phyloP scores from a whole-genome alignment of 805 yeast genomes.

The Starmerella cellae region DNA sequence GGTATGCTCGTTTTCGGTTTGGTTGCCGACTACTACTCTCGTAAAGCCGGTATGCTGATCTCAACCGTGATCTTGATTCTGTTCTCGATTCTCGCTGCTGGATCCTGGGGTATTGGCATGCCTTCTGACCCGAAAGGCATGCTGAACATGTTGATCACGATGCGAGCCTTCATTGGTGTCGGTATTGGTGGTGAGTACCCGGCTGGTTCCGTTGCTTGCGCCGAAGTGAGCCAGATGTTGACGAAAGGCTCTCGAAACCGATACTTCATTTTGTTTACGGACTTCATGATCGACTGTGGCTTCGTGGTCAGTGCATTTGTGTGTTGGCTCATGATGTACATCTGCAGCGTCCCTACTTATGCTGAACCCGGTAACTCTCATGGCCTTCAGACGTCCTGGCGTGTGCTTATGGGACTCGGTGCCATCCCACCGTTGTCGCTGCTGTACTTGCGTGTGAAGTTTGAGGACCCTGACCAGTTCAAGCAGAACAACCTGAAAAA shows the following conservation, averaged over 20 bases:
- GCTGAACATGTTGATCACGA: constrained; percentile 70
- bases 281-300: constrained; percentile 75
- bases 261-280: constrained; percentile 80
- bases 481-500: constrained; percentile 52
- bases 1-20: constrained; percentile 77
- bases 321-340: constrained; percentile 76
- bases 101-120: constrained; percentile 72
- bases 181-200: constrained; percentile 95
- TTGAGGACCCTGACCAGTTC: constrained; percentile 62
- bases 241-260: constrained; percentile 79
- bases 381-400: constrained; percentile 77
- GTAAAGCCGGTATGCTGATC: constrained; percentile 70
- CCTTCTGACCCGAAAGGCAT: constrained; percentile 48
- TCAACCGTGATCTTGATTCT: constrained; percentile 65
- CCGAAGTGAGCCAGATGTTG: constrained; percentile 71
- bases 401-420: constrained; percentile 80
- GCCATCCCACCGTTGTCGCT: constrained; percentile 74
- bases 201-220: constrained; percentile 82
- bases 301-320: constrained; percentile 75
- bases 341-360: constrained; percentile 37
- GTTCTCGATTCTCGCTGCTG: constrained; percentile 68
- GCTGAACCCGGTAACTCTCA: constrained; percentile 27
- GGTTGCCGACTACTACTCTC: constrained; percentile 62
- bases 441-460: constrained; percentile 63
- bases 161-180: constrained; percentile 76